A percentile compares a stretch with the other conserved stretches of the same genome.
Conservation (phyloP, 1,284 basidiomycete genomes). For the Naganishia cerealis region DNA sequence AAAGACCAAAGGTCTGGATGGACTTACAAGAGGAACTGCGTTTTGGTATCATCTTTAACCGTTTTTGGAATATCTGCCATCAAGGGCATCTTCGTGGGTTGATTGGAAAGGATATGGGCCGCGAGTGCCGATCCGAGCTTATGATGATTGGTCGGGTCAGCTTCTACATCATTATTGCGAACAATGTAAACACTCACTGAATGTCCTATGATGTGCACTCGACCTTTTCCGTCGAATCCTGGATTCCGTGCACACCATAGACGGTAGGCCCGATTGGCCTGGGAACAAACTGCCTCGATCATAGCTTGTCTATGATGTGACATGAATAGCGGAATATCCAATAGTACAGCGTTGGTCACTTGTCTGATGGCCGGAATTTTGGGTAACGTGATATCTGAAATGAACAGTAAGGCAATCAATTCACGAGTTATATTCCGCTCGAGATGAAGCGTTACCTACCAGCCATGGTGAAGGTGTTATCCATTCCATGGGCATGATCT, state of each 20-base stretch:
- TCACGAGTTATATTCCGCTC: background rate
- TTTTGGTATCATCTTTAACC: conserved; percentile 43
- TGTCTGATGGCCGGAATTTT: conserved; percentile 58
- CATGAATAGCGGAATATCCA: conserved; percentile 58
- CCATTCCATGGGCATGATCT: conserved; percentile 54
- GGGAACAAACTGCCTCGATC: conserved; percentile 57
- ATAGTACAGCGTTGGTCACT: conserved; percentile 57
- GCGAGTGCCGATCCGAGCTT: conserved; percentile 59
- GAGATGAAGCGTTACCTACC: conserved; percentile 41
- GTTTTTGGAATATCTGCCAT: conserved; percentile 52
- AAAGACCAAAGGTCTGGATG: background rate
- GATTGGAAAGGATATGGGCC: conserved; percentile 59
- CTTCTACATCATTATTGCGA: background rate
- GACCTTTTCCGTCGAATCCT: conserved; percentile 55
- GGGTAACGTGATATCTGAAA: conserved; percentile 56
- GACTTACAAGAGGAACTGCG: conserved; percentile 54
- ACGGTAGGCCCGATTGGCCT: conserved; percentile 57
- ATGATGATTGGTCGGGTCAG: conserved; percentile 18
- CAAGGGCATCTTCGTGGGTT: conserved; percentile 58
- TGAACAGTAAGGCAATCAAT: background rate
- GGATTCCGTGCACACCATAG: conserved; percentile 61
- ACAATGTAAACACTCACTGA: conserved; percentile 35
- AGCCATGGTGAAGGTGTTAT: conserved; percentile 57
- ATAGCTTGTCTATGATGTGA: conserved; percentile 58
- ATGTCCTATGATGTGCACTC: conserved; percentile 55